Percentiles rank a stretch among this genome's conserved stretches.
Evolutionary conservation across 768 basidiomycete genomes (phyloP).

Genomic region (Pulveroboletus sp.): DNA sequence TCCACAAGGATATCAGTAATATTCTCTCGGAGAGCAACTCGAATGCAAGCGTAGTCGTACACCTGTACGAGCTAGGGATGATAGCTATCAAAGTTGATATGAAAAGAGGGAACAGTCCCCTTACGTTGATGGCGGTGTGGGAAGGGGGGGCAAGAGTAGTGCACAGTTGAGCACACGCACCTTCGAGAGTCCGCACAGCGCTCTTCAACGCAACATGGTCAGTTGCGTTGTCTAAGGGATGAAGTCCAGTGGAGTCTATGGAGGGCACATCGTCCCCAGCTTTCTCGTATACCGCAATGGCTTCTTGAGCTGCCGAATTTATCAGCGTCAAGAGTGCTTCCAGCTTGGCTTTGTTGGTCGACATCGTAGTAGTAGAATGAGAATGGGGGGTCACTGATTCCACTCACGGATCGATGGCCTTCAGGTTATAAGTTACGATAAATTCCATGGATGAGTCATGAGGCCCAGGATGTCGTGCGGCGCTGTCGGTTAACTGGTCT

Average conservation of each 20-base stretch:
- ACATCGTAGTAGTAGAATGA: constrained; percentile 8
- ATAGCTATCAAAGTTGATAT: neutral
- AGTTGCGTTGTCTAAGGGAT: constrained; percentile 33
- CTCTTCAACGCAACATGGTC: constrained; percentile 23
- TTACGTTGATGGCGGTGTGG: constrained; percentile 32
- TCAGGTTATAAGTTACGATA: too few relatives aligned
- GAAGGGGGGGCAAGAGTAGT: constrained; percentile 33
- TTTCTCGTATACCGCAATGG: constrained; percentile 34
- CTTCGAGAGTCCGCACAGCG: constrained; percentile 30
- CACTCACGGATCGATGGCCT: neutral
- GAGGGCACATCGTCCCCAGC: constrained; percentile 27
- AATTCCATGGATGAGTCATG: too few relatives aligned
- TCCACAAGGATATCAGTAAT: constrained; percentile 27
- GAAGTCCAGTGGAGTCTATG: constrained; percentile 32
- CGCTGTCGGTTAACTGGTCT: too few relatives aligned
- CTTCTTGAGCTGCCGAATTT: constrained; percentile 28
- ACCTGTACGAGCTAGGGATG: constrained; percentile 22
- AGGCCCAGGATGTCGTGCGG: too few relatives aligned
- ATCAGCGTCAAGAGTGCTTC: constrained; percentile 31
- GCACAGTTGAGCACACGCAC: constrained; percentile 36
- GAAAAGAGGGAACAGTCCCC: neutral
- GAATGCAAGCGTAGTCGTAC: constrained; percentile 29
- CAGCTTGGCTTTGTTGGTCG: constrained; percentile 22
- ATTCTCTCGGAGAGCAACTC: constrained; percentile 26
- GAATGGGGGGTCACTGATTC: neutral